Base-by-base conservation (phyloP, 805 yeast genomes). In the Cyberlindnera maclurae region DNA sequence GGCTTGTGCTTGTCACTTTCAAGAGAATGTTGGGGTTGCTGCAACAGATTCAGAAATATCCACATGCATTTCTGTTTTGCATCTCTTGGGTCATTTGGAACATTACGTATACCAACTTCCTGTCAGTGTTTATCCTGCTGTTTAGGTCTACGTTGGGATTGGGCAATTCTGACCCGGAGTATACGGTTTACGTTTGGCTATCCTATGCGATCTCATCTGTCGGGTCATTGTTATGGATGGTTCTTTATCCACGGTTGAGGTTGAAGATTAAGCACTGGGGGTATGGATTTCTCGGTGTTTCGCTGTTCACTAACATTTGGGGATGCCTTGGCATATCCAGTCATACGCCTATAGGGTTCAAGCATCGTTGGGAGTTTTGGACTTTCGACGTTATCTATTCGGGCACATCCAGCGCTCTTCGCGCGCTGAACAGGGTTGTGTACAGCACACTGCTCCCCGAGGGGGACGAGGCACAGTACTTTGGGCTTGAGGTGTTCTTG, bases 11-110 rank as follows among this genome's bases (percentile, higher is more conserved):
- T n/a, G 36, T 63, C 20, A 46, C 62, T 1, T 35, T 56, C 9
- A 59, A 55, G 31, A 46, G 68, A 34, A 49, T 60, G 31, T 36
- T 51, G 34, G 6, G 12, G 1, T 42, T 64, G 40, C 12, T 58
- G 12, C 50, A 44, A 27, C 41, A 54, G 20, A 59, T 65, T 16
- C 44, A 45, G 16, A 40, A 50, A 32, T 58, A 62, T 41, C 62
- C 62, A 4, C 38, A 64, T 36, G 70, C 68, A 0, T 62, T 62
- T 37, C 24, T 57, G 10, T 51, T 59, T 20, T 62, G 67, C 49
- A 29, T 63, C n/a, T 55, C 63, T 1, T 65, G 70, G 70, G 68
- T 65, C 2, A 51, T 65, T 18, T 65, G 71, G 70, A 64, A 66
- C 37, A 58, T 64, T 12, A 53, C 55, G 5, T 63, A 52, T 34